Percentiles rank a stretch among this genome's conserved stretches.
These are phyloP conservation scores for Litchi chinensis DNA, from an alignment of 345 rosid species.

Conservation along the genomic window DNA sequence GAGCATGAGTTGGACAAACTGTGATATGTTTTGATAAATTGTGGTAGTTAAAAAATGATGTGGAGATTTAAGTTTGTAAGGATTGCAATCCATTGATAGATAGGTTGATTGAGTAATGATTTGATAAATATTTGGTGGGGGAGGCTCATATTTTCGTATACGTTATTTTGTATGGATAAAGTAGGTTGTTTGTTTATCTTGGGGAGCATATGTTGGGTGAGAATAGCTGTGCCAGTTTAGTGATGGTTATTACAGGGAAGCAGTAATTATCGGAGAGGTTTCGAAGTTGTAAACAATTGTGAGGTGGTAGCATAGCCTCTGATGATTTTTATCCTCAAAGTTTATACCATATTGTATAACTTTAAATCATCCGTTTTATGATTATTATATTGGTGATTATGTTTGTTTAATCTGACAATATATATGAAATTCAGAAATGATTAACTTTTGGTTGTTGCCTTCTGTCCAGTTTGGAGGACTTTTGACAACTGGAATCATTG, in stretches of 20 bases:
- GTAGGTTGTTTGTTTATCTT: neutral
- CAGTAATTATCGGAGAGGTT: neutral
- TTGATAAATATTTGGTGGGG: neutral
- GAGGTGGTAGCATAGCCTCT: neutral
- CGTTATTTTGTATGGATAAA: neutral
- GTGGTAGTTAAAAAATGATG: neutral
- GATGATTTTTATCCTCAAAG: neutral
- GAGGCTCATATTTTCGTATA: neutral
- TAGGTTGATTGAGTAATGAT: neutral
- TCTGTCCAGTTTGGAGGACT: slow-evolving; percentile 86
- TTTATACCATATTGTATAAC: neutral
- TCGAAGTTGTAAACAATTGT: neutral
- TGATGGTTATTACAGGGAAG: neutral
- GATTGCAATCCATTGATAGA: neutral
- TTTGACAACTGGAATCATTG: slow-evolving; percentile 77
- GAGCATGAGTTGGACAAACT: neutral
- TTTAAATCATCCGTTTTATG: neutral
- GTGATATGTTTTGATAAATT: neutral
- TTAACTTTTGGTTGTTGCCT: slow-evolving; percentile 2
- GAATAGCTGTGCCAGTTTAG: neutral
- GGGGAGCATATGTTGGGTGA: neutral
- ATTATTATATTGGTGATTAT: neutral
- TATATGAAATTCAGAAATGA: neutral
- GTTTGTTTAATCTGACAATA: neutral
- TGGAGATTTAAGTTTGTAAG: neutral